phyloP scores from a whole-genome alignment of 2,329 filamentous ascomycete species.

The Raffaelea ambrosiae region DNA sequence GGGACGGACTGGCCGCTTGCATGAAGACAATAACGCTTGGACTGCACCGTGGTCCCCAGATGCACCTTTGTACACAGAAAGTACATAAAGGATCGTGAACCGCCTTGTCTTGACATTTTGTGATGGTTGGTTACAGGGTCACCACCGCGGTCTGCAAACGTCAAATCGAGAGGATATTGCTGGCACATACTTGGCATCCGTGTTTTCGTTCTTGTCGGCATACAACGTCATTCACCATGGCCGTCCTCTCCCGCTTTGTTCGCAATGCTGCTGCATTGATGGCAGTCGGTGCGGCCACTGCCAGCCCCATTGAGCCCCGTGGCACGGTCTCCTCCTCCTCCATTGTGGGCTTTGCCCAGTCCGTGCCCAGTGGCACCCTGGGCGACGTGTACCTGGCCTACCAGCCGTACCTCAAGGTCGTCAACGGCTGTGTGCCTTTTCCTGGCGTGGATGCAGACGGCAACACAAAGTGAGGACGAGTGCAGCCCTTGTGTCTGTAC shows the following conservation, averaged over 20 bases:
- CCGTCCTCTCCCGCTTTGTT: slow-evolving; percentile 7
- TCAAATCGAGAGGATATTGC: too few species aligned
- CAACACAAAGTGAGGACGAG: slow-evolving; percentile 41
- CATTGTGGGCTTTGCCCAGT: slow-evolving; percentile 44
- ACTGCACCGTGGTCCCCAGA: too few species aligned
- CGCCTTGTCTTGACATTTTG: too few species aligned
- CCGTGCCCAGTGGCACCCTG: slow-evolving; percentile 35
- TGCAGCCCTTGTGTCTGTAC: background rate
- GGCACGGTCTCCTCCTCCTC: slow-evolving; percentile 19
- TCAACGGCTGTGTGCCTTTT: slow-evolving; percentile 54
- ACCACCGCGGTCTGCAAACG: too few species aligned
- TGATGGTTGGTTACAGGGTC: too few species aligned
- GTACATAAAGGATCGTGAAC: too few species aligned
- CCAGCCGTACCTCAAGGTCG: slow-evolving; percentile 45
- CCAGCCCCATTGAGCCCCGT: slow-evolving; percentile 13
- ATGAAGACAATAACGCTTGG: too few species aligned
- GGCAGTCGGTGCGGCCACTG: background rate
- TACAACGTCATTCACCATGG: too few species aligned
- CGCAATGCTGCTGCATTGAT: background rate
- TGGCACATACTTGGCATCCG: too few species aligned
- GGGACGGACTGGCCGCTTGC: too few species aligned
- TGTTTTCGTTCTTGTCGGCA: too few species aligned
- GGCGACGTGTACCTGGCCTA: slow-evolving; percentile 45
- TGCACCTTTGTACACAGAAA: too few species aligned
- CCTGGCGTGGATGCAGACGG: slow-evolving; percentile 50